A percentile compares a stretch with the other conserved stretches of the same genome.
Evolutionary conservation across 345 rosid genomes (phyloP).

Genomic region (Populus ilicifolia): DNA sequence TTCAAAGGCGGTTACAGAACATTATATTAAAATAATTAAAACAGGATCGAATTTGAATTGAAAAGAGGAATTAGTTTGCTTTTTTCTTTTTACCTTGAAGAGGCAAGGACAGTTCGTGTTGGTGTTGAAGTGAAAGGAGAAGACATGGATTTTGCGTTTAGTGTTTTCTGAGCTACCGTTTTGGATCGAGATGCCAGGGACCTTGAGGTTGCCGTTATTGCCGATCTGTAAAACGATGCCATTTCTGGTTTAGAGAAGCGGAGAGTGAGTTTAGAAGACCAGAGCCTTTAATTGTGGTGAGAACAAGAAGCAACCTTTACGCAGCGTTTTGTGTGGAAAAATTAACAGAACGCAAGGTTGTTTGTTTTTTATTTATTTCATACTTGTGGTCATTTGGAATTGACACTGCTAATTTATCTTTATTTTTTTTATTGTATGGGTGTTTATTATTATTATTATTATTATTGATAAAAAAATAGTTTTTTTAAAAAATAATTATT

Average conservation of each 20-base stretch:
- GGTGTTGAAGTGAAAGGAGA: constrained; percentile 40
- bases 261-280: background rate
- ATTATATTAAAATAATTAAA: background rate
- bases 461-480: too few species aligned
- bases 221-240: constrained; percentile 45
- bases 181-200: constrained; percentile 34
- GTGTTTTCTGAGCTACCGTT: constrained; percentile 23
- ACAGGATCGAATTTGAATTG: background rate
- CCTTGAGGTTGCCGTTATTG: constrained; percentile 34
- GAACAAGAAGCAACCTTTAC: background rate
- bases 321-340: background rate
- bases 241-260: constrained; percentile 14
- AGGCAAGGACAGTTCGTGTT: constrained; percentile 26
- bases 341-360: too few species aligned
- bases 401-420: too few species aligned
- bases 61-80: background rate
- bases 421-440: too few species aligned
- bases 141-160: constrained; percentile 15
- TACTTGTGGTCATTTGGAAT: too few species aligned
- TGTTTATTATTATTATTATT: too few species aligned
- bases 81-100: constrained; percentile 43
- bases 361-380: too few species aligned
- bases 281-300: background rate
- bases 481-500: too few species aligned
- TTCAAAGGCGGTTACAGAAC: background rate